Base-by-base conservation (phyloP, 108 stramenopile genomes). In the Fragilariopsis cylindrus region DNA sequence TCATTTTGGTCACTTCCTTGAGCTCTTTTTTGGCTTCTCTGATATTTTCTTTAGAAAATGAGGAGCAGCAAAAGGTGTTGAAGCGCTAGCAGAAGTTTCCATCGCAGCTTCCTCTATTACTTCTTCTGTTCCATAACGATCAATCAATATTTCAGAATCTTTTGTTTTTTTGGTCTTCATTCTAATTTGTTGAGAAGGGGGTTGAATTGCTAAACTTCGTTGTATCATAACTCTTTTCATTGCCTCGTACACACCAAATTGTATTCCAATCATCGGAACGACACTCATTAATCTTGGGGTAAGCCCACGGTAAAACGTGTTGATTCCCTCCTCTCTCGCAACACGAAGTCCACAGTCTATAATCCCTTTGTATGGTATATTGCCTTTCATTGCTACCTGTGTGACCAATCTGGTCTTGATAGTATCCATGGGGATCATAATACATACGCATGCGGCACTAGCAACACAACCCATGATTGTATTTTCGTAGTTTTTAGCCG, bases 341-440 rank as follows among this genome's bases (percentile, higher is more conserved):
- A 99, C 89, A 16, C 94, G 75, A 11, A 78, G 41, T 48, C 94
- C 96, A 72, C 97, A 98, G 78, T 99, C 97, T 47, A 88, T 81
- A 54, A 99, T 97, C 21, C 97, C 96, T 70, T 84, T 92, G 85
- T 99, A 99, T 15, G 91, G 80, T 2, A 77, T 72, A 52, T 84
- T 83, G 66, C 79, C 81, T 45, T 71, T 69, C 18, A 60, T 44
- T 48, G 69, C 74, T 12, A 50, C 21, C 80, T 97, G 95, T 19
- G 97, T 97, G 11, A 97, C 97, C 39, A 98, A 80, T 49, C 98
- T 76, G 12, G 97, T 97, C 75, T 98, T 98, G 57, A 99, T 88
- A 2, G 97, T 99, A 77, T 99, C 98, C 90, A 99, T 87, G 3
- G 98, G 98, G 64, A 98, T 99, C 97, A 98, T 98, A 43, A 99